Evolutionary conservation across 1,284 basidiomycete species (phyloP), one percentile per base, ranked within the genome.

Genomic region (Cryptococcus sp.): DNA sequence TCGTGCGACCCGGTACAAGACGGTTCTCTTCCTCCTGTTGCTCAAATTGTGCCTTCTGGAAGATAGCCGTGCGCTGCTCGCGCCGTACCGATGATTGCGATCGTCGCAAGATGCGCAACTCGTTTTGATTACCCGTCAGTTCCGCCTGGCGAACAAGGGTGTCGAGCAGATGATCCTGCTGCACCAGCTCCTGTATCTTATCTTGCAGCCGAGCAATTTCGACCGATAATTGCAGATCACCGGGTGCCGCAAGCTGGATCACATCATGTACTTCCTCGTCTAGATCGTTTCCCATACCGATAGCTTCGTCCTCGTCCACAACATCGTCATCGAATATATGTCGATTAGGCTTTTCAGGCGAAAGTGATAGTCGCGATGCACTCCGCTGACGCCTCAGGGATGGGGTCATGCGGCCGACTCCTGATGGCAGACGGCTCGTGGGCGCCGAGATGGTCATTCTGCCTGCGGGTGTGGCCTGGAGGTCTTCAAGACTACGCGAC

Each of bases 71-170:
- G 35, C 92, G 83, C 35, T 93, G 81, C 70, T 98, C 93, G 49
- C 91, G 83, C 40, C 83, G 85, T 73, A 97, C 85, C 0, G 91
- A 86, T 10, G 87, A 83, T 67, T 89, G 89, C 0, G 91, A 94
- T 64, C 86, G 89, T 50, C 82, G 84, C 48, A 98, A 83, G 20
- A 98, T 83, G 55, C 84, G 85, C 23, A 94, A 83, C 78, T 98
- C 93, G 66, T 89, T 86, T 2, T 84, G 85, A 69, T 93, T 91
- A 0, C 94, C 95, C 0, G 91, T 93, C 45, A 98, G 80, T 72
- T 98, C 95, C 0, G 95, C 95, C 75, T 95, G 94, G 64, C 90
- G 88, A 66, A 96, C 90, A 35, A 98, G 81, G 0, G 87, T 88
- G 60, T 90, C 88, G 15, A 99, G 83, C 78, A 94, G 88, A 19